Base-by-base conservation (phyloP, 2,329 filamentous ascomycete genomes). In the Acephala macrosclerotiorum region DNA sequence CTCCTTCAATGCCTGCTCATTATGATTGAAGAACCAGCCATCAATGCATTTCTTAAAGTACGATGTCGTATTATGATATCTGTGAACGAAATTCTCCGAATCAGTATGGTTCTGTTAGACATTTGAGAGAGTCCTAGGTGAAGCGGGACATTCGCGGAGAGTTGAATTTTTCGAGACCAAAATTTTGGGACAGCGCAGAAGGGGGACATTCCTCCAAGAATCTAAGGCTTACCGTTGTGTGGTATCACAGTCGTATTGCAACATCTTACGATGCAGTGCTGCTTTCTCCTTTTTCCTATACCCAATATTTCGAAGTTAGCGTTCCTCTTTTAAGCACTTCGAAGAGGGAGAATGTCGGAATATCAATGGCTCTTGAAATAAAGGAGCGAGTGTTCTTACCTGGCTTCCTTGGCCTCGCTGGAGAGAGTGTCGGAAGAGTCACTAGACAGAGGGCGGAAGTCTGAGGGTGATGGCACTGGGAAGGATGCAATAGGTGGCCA, bases 1-100 rank as follows among this genome's bases (percentile, higher is more conserved):
- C 55, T 75, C 71, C 36, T 70, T 66, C 33, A 75, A 57, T 3
- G 75, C 74, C 42, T 69, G 68, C 53, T 76, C 72, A 42, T 74
- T 76, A 18, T 77, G 72, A n/a, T 76, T 76, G 42, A 68, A 65
- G 61, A 77, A 77, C 38, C 68, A 60, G 0, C 75, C 75, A 58
- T 77, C 76, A 12, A 77, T 74, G 45, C 68, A 73, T 1, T 67
- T 64, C 57, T 76, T 76, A 60, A 69, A 76, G 12, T 70, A 65
- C 1, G 74, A 76, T 1, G 74, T 75, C 6, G 71, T 72, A 45
- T 77, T 76, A n/a, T 72, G 68, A 29, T 56, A n/a, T n/a, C n/a
- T n/a, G n/a, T n/a, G n/a, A n/a, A n/a, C n/a, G n/a, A n/a, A n/a
- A n/a, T n/a, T n/a, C n/a, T n/a, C n/a, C n/a, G n/a, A n/a, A n/a